A percentile compares a stretch with the other conserved stretches of the same genome.
phyloP scores from a whole-genome alignment of 345 rosid species.

The Sonneratia alba region DNA sequence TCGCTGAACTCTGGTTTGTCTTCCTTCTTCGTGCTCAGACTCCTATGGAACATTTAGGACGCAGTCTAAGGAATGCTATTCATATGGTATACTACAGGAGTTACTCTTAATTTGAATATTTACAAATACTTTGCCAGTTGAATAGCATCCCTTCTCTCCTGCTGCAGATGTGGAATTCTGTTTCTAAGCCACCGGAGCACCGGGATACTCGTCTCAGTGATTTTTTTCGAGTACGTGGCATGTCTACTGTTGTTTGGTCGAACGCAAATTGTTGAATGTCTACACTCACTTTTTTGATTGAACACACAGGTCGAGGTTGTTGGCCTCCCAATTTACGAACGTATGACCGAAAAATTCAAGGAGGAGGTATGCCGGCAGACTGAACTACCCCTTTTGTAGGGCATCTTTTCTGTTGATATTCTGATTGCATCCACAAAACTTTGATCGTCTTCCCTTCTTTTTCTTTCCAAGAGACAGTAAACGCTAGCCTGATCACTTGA shows the following conservation, averaged over 20 bases:
- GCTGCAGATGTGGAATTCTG: constrained; percentile 71
- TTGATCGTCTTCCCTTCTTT: too few relatives aligned
- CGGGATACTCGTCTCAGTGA: constrained; percentile 66
- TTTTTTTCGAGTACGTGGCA: constrained; percentile 59
- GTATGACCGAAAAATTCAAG: constrained; percentile 61
- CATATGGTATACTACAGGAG: constrained; percentile 42
- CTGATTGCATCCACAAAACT: too few relatives aligned
- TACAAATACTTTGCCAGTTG: background rate
- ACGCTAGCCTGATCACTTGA: too few relatives aligned
- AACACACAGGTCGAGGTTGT: constrained; percentile 62
- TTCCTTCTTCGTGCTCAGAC: constrained; percentile 29
- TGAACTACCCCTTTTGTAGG: background rate
- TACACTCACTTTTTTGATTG: background rate
- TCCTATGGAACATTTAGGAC: constrained; percentile 62
- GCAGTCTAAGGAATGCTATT: constrained; percentile 60
- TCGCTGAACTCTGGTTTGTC: background rate
- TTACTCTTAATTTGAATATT: background rate
- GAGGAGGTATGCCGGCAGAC: constrained; percentile 40
- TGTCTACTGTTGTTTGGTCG: background rate
- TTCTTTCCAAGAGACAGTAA: too few relatives aligned
- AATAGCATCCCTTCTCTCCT: constrained; percentile 13
- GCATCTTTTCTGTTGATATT: background rate
- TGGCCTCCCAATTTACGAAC: constrained; percentile 72
- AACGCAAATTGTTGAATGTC: background rate
- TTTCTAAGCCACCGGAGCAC: constrained; percentile 68